These are phyloP conservation scores for Starmerella sp. DNA, from an alignment of 805 yeast species.

Conservation along the genomic window DNA sequence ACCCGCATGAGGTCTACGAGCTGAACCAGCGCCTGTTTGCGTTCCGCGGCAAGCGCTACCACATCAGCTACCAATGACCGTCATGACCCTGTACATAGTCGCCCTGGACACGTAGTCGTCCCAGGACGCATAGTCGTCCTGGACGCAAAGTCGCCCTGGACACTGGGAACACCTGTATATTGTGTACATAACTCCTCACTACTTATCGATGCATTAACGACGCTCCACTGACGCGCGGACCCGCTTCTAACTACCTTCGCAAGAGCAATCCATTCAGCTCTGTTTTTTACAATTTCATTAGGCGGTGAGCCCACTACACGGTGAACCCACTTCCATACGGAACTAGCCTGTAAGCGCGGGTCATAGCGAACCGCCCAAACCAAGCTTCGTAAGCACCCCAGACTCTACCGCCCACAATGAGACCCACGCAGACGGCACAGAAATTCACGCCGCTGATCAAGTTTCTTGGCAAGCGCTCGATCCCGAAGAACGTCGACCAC, in stretches of 20 bases:
- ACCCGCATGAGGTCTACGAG: constrained; percentile 89
- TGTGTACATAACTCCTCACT: not conserved
- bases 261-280: too few species aligned
- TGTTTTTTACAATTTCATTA: too few species aligned
- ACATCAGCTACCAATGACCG: constrained; percentile 32
- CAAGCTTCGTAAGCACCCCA: not conserved
- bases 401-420: constrained; percentile 4
- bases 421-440: constrained; percentile 3
- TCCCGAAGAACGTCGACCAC: constrained; percentile 32
- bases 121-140: too few species aligned
- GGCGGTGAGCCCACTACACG: too few species aligned
- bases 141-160: not conserved
- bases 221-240: too few species aligned
- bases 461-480: constrained; percentile 66
- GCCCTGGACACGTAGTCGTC: not conserved
- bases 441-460: constrained; percentile 47
- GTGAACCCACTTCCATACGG: too few species aligned
- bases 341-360: too few species aligned
- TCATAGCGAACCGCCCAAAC: not conserved
- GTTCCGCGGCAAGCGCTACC: constrained; percentile 93
- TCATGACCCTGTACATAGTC: not conserved
- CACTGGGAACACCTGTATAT: not conserved
- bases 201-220: not conserved
- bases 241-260: too few species aligned
- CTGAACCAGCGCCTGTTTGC: constrained; percentile 85